Conservation (phyloP, 345 rosid genomes). For the Ceriops decandra region DNA sequence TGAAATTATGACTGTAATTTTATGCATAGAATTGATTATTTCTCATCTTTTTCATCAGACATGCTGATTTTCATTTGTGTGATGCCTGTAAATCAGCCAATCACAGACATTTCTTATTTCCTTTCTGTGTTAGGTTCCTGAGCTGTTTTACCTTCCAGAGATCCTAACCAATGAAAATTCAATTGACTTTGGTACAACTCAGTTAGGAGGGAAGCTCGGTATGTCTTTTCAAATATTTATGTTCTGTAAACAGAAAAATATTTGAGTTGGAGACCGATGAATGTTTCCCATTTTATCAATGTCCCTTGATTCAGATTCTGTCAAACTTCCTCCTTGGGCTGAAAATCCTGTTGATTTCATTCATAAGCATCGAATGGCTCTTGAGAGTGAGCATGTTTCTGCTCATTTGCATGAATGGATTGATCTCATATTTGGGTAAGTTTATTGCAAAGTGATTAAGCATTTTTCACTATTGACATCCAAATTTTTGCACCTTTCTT, state of each 20-base stretch:
- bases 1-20: conserved; percentile 9
- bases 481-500: neutral
- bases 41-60: neutral
- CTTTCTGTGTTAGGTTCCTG: conserved; percentile 68
- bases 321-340: conserved; percentile 96
- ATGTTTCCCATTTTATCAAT: neutral
- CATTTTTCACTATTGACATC: neutral
- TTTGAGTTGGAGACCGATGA: neutral
- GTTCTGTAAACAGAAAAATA: neutral
- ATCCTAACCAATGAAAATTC: conserved; percentile 82
- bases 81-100: conserved; percentile 6
- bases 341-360: conserved; percentile 87
- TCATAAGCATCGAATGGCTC: conserved; percentile 88
- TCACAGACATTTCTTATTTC: neutral
- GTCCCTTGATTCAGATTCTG: conserved; percentile 59
- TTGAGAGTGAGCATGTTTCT: conserved; percentile 96
- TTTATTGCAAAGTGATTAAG: conserved; percentile 6
- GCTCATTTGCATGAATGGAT: conserved; percentile 98
- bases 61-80: conserved; percentile 8
- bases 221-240: conserved; percentile 26
- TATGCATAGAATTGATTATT: neutral
- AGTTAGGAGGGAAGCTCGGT: conserved; percentile 91
- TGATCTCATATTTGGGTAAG: conserved; percentile 94
- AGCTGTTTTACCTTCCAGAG: conserved; percentile 96
- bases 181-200: conserved; percentile 87